Evolutionary conservation across 345 rosid species (phyloP).

Genomic region (Syzygium aqueum): DNA sequence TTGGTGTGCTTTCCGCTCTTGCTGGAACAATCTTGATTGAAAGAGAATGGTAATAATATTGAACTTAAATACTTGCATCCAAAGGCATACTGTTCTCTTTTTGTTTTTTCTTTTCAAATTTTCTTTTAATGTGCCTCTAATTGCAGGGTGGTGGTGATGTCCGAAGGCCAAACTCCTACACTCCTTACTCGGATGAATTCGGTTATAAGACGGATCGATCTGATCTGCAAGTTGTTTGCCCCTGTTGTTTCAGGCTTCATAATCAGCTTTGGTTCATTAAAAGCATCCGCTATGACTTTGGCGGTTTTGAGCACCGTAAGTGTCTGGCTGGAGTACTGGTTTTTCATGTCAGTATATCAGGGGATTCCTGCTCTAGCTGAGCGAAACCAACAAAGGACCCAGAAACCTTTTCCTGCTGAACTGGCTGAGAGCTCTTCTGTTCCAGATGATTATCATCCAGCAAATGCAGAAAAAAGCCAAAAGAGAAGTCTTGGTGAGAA

Average conservation of each 20-base stretch:
- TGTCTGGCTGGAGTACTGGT: slow-evolving; percentile 78
- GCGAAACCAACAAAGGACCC: slow-evolving; percentile 38
- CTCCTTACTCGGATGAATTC: slow-evolving; percentile 66
- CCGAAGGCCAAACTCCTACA: slow-evolving; percentile 48
- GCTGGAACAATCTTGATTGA: slow-evolving; percentile 84
- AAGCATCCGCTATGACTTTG: slow-evolving; percentile 64
- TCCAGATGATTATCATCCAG: neutral
- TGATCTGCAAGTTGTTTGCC: slow-evolving; percentile 71
- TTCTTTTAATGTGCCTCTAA: neutral
- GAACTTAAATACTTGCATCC: neutral
- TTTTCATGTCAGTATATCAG: slow-evolving; percentile 48
- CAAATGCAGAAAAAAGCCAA: slow-evolving; percentile 1
- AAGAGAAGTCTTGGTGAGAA: slow-evolving; percentile 16
- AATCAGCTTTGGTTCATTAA: slow-evolving; percentile 67
- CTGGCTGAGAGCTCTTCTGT: neutral
- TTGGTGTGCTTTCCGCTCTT: slow-evolving; percentile 74
- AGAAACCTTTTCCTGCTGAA: slow-evolving; percentile 8
- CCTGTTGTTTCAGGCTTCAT: slow-evolving; percentile 73
- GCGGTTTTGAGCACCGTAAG: slow-evolving; percentile 42
- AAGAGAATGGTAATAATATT: slow-evolving; percentile 69
- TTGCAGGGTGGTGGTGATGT: slow-evolving; percentile 76
- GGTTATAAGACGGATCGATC: slow-evolving; percentile 62
- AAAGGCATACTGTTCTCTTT: neutral
- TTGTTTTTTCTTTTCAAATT: neutral
- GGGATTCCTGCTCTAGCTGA: slow-evolving; percentile 51